Conservation (phyloP, 306 rosid genomes). For the Acacia confusa region DNA sequence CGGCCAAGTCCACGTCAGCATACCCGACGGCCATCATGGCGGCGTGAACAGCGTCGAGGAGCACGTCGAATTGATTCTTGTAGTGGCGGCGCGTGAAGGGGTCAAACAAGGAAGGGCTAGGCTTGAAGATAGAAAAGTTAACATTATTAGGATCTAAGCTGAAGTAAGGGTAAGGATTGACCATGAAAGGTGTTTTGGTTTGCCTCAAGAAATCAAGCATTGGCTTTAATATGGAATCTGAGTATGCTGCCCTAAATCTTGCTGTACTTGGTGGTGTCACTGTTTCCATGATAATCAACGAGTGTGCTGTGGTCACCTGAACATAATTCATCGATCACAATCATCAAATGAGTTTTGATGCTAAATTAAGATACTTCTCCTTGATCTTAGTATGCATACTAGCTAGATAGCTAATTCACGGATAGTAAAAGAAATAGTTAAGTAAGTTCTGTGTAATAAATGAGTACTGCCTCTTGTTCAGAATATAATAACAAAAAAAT, state of each 20-base stretch:
- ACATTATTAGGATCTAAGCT: conserved; percentile 50
- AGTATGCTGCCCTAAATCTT: conserved; percentile 55
- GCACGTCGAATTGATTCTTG: conserved; percentile 67
- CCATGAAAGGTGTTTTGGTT: conserved; percentile 72
- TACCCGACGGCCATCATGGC: conserved; percentile 65
- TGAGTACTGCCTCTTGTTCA: too few relatives aligned
- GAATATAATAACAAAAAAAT: too few relatives aligned
- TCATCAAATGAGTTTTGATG: not conserved
- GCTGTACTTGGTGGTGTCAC: conserved; percentile 69
- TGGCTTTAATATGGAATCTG: conserved; percentile 44
- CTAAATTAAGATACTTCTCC: too few relatives aligned
- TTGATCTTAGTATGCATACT: too few relatives aligned
- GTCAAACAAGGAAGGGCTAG: conserved; percentile 55
- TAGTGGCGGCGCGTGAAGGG: conserved; percentile 47
- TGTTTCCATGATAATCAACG: conserved; percentile 56
- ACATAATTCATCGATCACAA: not conserved
- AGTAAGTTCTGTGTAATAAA: too few relatives aligned
- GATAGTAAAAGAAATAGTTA: too few relatives aligned
- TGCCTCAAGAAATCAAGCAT: conserved; percentile 58
- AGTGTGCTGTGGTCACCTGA: conserved; percentile 77
- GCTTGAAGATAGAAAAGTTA: conserved; percentile 61
- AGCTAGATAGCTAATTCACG: too few relatives aligned
- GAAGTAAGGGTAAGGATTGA: conserved; percentile 88
- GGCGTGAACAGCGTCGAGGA: conserved; percentile 63
- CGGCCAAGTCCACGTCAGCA: conserved; percentile 50